Conservation (phyloP, 192 early-diverging fungal species). For the Backusella parvicylindrica region DNA sequence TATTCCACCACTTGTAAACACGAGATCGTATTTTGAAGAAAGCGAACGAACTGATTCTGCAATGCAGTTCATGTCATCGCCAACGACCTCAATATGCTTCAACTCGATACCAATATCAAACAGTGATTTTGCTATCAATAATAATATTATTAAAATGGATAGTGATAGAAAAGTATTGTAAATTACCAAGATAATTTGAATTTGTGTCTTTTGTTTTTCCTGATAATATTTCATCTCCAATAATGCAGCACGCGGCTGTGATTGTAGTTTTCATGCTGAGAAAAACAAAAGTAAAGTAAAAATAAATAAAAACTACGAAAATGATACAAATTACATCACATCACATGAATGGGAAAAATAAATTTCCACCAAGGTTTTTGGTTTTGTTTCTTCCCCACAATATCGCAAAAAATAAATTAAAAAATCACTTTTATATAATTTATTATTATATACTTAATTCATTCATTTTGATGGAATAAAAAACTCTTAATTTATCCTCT, state of each 20-base stretch:
- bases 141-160: not conserved
- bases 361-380: no score
- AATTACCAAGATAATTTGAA: constrained; percentile 44
- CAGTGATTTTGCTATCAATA: constrained; percentile 42
- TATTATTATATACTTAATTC: not conserved
- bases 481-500: not conserved
- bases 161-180: not conserved
- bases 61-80: constrained; percentile 46
- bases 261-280: not conserved
- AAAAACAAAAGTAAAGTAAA: no score
- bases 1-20: constrained; percentile 75
- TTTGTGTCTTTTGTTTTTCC: constrained; percentile 71
- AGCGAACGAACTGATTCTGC: constrained; percentile 41
- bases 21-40: constrained; percentile 44
- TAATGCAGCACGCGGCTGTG: constrained; percentile 23
- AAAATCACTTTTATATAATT: not conserved
- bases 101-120: constrained; percentile 61
- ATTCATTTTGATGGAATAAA: not conserved
- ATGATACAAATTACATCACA: no score
- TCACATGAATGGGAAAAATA: no score
- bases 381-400: not conserved
- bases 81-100: constrained; percentile 51
- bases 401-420: not conserved
- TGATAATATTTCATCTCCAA: constrained; percentile 67
- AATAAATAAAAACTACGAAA: no score